These are phyloP conservation scores for Euphorbia pulcherrima DNA, from an alignment of 345 rosid genomes.

Conservation along the genomic window DNA sequence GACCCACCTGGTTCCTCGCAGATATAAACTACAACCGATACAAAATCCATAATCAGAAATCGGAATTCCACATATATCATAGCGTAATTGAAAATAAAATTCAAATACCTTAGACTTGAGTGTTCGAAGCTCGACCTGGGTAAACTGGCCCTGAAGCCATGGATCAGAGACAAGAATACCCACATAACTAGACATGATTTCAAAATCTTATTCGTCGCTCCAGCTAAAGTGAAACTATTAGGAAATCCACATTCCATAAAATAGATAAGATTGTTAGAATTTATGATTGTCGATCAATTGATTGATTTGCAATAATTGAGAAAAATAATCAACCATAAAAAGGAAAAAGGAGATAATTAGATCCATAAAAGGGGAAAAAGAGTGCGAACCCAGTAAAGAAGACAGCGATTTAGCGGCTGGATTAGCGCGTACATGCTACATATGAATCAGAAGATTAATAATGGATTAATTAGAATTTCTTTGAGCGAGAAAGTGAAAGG, in stretches of 20 bases:
- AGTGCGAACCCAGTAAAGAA: slow-evolving; percentile 6
- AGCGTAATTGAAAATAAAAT: not conserved
- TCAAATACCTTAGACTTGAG: slow-evolving; percentile 77
- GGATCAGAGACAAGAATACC: slow-evolving; percentile 95
- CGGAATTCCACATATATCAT: not conserved
- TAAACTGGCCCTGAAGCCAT: slow-evolving; percentile 96
- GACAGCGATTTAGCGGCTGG: not conserved
- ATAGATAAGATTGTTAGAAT: not conserved
- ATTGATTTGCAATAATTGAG: not conserved
- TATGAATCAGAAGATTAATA: not conserved
- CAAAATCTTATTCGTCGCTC: not conserved
- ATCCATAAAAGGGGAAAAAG: not conserved
- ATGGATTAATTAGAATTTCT: too few relatives aligned
- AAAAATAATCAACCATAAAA: not conserved
- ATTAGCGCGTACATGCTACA: not conserved
- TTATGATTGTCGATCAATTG: not conserved
- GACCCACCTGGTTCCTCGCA: slow-evolving; percentile 48
- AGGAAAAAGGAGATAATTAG: not conserved
- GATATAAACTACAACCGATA: slow-evolving; percentile 51
- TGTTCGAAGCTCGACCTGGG: slow-evolving; percentile 95
- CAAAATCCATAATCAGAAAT: slow-evolving; percentile 5
- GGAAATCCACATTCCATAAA: not conserved
- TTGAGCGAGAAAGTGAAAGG: not conserved
- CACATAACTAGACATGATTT: slow-evolving; percentile 71
- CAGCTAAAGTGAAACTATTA: not conserved